These are phyloP conservation scores for Nitzschia palea DNA, from an alignment of 108 stramenopile species.

Conservation along the genomic window DNA sequence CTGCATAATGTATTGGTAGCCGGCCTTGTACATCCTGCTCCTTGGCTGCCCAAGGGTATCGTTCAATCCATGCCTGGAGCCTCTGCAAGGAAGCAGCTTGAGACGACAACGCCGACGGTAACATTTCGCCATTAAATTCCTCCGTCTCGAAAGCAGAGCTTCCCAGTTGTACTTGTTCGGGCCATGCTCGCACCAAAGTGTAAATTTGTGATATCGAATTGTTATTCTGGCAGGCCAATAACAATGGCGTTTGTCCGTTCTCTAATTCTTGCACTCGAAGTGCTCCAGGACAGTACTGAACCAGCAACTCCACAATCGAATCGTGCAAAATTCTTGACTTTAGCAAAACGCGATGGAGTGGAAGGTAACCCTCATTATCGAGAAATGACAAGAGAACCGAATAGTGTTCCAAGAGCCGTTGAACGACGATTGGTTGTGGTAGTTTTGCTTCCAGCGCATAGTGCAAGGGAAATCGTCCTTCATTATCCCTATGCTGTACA, in stretches of 20 bases:
- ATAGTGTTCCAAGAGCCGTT: slow-evolving; percentile 9
- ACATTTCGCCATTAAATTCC: slow-evolving; percentile 19
- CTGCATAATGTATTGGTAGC: slow-evolving; percentile 62
- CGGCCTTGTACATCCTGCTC: slow-evolving; percentile 50
- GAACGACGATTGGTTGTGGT: neutral
- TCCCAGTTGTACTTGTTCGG: slow-evolving; percentile 9
- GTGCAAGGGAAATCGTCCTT: slow-evolving; percentile 31
- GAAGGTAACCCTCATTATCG: slow-evolving; percentile 12
- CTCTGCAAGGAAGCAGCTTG: slow-evolving; percentile 9
- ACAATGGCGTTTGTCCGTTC: slow-evolving; percentile 14
- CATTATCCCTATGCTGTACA: slow-evolving; percentile 14
- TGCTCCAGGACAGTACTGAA: slow-evolving; percentile 4
- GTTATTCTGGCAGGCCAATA: slow-evolving; percentile 20
- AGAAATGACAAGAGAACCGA: slow-evolving; percentile 7
- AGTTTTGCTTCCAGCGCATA: slow-evolving; percentile 8
- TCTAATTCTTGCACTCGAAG: slow-evolving; percentile 21
- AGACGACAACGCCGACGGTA: slow-evolving; percentile 16
- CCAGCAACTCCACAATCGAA: slow-evolving; percentile 17
- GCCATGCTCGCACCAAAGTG: slow-evolving; percentile 22
- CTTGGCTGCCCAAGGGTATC: neutral
- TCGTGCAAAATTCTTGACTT: neutral
- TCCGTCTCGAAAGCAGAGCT: neutral
- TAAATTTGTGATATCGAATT: slow-evolving; percentile 17
- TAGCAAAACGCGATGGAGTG: slow-evolving; percentile 15
- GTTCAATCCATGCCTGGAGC: slow-evolving; percentile 12